Percentiles rank a stretch among this genome's conserved stretches.
phyloP scores from a whole-genome alignment of 2,329 filamentous ascomycete genomes.

The Ophiocordyceps australis region DNA sequence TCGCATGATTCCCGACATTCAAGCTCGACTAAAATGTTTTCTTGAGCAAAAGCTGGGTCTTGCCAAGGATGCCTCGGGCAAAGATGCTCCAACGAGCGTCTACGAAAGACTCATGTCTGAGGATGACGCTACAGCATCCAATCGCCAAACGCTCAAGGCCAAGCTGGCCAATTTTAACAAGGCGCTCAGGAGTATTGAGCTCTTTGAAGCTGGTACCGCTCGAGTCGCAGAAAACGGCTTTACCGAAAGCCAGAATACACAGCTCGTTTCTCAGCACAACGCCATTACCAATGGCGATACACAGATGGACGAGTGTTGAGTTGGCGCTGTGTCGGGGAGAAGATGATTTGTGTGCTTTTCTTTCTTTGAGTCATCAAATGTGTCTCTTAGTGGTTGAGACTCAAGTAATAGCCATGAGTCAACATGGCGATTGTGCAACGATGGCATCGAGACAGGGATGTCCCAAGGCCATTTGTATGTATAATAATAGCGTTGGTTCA shows the following conservation, averaged over 20 bases:
- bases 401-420: too few species aligned
- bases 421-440: too few species aligned
- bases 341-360: too few species aligned
- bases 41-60: slow-evolving; percentile 26
- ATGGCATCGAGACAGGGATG: too few species aligned
- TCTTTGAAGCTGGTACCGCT: slow-evolving; percentile 17
- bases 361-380: too few species aligned
- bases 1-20: slow-evolving; percentile 26
- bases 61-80: too few species aligned
- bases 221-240: slow-evolving; percentile 1
- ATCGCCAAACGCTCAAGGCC: slow-evolving; percentile 20
- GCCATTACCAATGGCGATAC: slow-evolving; percentile 6
- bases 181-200: slow-evolving; percentile 25
- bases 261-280: slow-evolving; percentile 2
- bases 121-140: slow-evolving; percentile 21
- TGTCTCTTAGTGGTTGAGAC: too few species aligned
- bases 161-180: slow-evolving; percentile 26
- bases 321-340: too few species aligned
- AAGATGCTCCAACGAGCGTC: slow-evolving; percentile 8
- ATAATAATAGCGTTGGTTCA: too few species aligned
- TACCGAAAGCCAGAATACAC: slow-evolving; percentile 1
- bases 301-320: not conserved
- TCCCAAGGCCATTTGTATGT: too few species aligned
- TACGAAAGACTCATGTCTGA: slow-evolving; percentile 30
- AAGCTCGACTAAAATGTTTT: slow-evolving; percentile 18